Evolutionary conservation across 768 basidiomycete species (phyloP), one percentile per base, ranked within the genome.

Genomic region (Tephrocybe sp.): DNA sequence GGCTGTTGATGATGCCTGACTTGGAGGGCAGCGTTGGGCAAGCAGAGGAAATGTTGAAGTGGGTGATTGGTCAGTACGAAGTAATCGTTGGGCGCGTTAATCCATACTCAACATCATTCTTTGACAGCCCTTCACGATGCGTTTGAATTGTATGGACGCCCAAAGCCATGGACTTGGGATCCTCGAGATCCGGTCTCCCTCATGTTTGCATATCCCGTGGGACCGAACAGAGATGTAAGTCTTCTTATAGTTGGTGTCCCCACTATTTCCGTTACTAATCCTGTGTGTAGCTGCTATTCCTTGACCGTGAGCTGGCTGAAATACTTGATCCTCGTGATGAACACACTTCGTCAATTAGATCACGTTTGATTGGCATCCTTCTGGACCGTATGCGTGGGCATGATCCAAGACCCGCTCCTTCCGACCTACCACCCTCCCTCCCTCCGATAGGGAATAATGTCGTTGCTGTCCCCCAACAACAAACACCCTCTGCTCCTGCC

Each of bases 201-300:
- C 68, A 94, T 98, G 86, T 98, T 95, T 67, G 93, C 85, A 0
- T 97, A 98, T 65, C 95, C 96, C 6, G 84, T 91, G 42, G 94
- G 93, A 1, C 82, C 87, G 3, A 72, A 81, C 52, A 87, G 84
- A 68, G 88, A 93, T 64, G 94, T 96, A 64, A 58, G 90, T 32
- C 34, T 57, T 50, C 26, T 49, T 18, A 38, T 33, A 25, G 45
- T 36, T 15, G 34, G 15, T 14, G 18, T 39, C 21, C 14, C 26
- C 12, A 41, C 23, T 53, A 34, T 42, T 40, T 41, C 21, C 30
- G 41, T 26, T 23, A 33, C 55, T 61, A 68, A 34, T 26, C 17
- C 28, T 32, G 32, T 51, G 32, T 32, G 9, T 58, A 95, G 90
- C 77, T 82, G 46, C 80, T 97, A 18, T 97, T 98, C 76, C 76